phyloP scores from a whole-genome alignment of 441 rosid genomes.

The Flueggea neowawraea region DNA sequence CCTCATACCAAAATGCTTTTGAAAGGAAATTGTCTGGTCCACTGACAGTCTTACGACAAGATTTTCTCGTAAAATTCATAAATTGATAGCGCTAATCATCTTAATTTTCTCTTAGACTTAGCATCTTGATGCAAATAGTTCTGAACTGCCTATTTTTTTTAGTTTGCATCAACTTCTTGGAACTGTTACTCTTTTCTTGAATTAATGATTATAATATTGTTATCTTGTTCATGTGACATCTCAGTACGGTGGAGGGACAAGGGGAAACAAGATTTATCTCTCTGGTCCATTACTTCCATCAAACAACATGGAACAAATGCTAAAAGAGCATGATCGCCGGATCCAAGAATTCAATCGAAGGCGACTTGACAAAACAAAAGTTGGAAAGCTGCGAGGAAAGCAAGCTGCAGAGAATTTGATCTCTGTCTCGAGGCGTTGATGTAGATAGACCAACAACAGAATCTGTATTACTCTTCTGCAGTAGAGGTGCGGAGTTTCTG shows the following conservation, averaged over 20 bases:
- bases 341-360: constrained; percentile 59
- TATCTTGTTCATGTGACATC: constrained; percentile 10
- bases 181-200: neutral
- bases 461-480: neutral
- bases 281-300: constrained; percentile 79
- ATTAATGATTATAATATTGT: constrained; percentile 2
- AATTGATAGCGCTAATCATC: neutral
- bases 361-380: constrained; percentile 37
- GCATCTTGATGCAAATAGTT: neutral
- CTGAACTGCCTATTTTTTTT: neutral
- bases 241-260: constrained; percentile 38
- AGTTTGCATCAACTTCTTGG: too few relatives aligned
- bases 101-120: neutral
- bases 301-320: constrained; percentile 72
- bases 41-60: neutral
- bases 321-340: constrained; percentile 69
- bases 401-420: constrained; percentile 13
- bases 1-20: neutral
- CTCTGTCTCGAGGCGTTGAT: constrained; percentile 9
- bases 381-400: constrained; percentile 21
- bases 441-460: neutral
- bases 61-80: too few relatives aligned
- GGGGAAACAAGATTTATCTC: constrained; percentile 69
- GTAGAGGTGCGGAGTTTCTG: too few relatives aligned
- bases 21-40: neutral